Conservation (phyloP, 2,329 filamentous ascomycete genomes). For the Nothophaeocryptopus gaeumannii region DNA sequence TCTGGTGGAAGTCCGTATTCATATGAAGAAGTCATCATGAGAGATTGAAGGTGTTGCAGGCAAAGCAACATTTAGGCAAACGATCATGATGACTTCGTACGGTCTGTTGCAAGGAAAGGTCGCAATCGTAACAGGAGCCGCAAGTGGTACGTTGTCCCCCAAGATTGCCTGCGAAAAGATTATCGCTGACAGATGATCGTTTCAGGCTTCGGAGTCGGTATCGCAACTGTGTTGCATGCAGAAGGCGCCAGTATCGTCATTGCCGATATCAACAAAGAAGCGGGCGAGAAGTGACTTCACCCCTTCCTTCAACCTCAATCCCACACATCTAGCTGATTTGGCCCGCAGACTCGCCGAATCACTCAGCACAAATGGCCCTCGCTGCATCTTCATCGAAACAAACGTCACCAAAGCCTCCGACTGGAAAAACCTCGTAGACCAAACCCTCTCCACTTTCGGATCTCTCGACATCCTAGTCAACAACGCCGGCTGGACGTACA, state of each 20-base stretch:
- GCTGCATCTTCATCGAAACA: neutral
- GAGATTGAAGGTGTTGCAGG: too few relatives aligned
- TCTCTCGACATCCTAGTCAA: constrained; percentile 5
- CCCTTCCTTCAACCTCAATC: too few relatives aligned
- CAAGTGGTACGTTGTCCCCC: neutral
- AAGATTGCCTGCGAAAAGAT: too few relatives aligned
- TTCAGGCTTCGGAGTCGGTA: constrained; percentile 1
- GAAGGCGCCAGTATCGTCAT: constrained; percentile 4
- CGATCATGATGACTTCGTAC: too few relatives aligned
- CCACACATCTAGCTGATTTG: neutral
- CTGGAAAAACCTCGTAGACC: neutral
- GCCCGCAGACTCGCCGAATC: neutral
- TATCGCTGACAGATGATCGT: too few relatives aligned
- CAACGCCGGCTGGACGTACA: constrained; percentile 8
- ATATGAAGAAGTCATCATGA: too few relatives aligned
- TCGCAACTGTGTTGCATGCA: constrained; percentile 4
- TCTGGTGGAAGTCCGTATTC: too few relatives aligned
- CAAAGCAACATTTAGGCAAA: too few relatives aligned
- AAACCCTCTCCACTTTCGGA: neutral
- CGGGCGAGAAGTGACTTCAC: neutral
- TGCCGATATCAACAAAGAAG: constrained; percentile 4
- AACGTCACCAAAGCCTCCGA: neutral
- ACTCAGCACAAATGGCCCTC: neutral
- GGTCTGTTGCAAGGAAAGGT: neutral
- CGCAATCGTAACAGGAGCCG: neutral